Base-by-base conservation (phyloP, 1,284 basidiomycete genomes). In the Trametes sp. region DNA sequence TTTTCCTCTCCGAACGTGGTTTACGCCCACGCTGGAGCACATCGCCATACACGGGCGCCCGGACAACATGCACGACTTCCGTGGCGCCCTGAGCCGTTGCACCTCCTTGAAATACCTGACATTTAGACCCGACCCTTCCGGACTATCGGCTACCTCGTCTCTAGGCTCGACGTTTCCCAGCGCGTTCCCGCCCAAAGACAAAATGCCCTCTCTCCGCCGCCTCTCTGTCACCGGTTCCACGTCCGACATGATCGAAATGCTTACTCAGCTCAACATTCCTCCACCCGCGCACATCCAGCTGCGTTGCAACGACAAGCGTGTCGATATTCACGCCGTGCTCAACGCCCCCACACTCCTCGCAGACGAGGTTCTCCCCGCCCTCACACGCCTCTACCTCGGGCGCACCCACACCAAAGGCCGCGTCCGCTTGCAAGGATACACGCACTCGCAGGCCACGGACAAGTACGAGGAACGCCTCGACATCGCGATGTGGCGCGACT, bases 301-400 rank as follows among this genome's bases (percentile, higher is more conserved):
- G 11, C 2, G 13, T 19, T 7, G 24, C 26, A 9, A 1, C 11
- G 16, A 23, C n/a, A 14, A n/a, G 19, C 28, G 21, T 13, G 16
- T 23, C 38, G 28, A 26, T 5, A 1, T 44, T 29, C 10, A 8
- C 4, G 3, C 11, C 4, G 21, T 59, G 19, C 28, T 59, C 13
- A 9, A 9, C 1, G 45, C 21, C 14, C 21, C 44, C 9, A 54
- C 58, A 1, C 8, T 54, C 11, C 33, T 54, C 44, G 14, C 33
- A 16, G 14, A 10, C 7, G 13, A 45, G 42, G 41, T 53, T 24
- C 21, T 53, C 24, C 58, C 58, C 14, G 21, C 51, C n/a, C 13
- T 59, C 19, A 13, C 19, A 4, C 58, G 26, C n/a, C 31, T 59
- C 13, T 59, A 59, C 36, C n/a, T 59, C 5, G 58, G 58, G 14